Base-by-base conservation (phyloP, 179 eudicot species). In the Spinacia oleracea region DNA sequence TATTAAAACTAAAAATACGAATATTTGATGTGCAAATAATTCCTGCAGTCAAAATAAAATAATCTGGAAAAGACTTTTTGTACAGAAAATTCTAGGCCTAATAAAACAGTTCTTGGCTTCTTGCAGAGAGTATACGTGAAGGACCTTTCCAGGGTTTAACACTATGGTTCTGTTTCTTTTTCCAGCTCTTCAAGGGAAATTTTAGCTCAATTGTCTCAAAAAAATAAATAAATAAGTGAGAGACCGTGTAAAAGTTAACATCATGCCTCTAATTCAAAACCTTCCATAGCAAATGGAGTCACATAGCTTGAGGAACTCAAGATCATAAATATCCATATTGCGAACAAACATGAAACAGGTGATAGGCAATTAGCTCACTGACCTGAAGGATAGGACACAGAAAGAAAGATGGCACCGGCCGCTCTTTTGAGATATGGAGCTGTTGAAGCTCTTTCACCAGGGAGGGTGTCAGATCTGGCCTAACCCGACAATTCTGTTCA, bases 361-460 rank as follows among this genome's bases (percentile, higher is more conserved):
- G 46, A 31, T 63, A 83, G 50, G 77, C 5, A 29, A 65, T 38
- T 7, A 31, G 11, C 48, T 34, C 70, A 77, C 86, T 85, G 78
- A 91, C 97, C 87, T 85, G 87, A 74, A 81, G 86, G 66, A 93
- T 93, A 23, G 97, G 97, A 81, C 97, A 93, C 60, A 89, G 70
- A 82, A 93, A 93, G 86, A 86, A 88, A 20, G 97, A 88, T 56
- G 97, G 97, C 70, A 86, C 86, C 25, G 82, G 73, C 42, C 86
- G 89, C 75, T 93, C 98, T 76, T 92, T 93, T 51, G 86, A 78
- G 68, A 77, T 73, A 83, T 87, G 87, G 79, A 93, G 87, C 81
- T 83, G 89, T 84, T 90, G 89, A 77, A 93, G 85, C 82, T 93
- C 98, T 79, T 81, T 87, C 56, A 92, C 91, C 53, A 90, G 64